Percentiles rank a stretch among this genome's conserved stretches.
Evolutionary conservation across 2,329 filamentous ascomycete genomes (phyloP).

Genomic region (Sarocladiaceae sp.): DNA sequence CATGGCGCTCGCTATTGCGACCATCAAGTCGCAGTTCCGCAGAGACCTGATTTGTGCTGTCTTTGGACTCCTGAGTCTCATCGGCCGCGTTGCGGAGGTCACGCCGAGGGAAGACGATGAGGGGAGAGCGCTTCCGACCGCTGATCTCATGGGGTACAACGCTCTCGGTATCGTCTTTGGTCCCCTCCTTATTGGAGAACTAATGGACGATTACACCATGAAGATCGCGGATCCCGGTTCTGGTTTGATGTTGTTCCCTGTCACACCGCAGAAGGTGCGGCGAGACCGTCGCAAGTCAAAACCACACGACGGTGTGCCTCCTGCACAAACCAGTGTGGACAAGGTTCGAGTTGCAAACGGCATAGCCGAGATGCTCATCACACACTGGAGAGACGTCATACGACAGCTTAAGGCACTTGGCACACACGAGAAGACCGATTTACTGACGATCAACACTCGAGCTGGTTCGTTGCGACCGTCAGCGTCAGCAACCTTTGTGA

Average conservation of each 20-base stretch:
- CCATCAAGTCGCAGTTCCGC: conserved; percentile 54
- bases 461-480: conserved; percentile 30
- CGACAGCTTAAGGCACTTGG: conserved; percentile 51
- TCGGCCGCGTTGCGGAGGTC: conserved; percentile 54
- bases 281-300: conserved; percentile 20
- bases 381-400: conserved; percentile 61
- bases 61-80: conserved; percentile 59
- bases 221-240: conserved; percentile 36
- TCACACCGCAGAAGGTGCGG: conserved; percentile 37
- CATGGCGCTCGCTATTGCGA: conserved; percentile 59
- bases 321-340: conserved; percentile 36
- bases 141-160: conserved; percentile 60
- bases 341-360: conserved; percentile 55
- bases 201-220: conserved; percentile 48
- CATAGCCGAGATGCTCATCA: conserved; percentile 62
- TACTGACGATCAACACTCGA: conserved; percentile 13
- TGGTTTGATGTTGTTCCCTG: conserved; percentile 38
- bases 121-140: conserved; percentile 48
- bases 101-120: conserved; percentile 46
- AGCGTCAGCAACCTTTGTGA: conserved; percentile 34
- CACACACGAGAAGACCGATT: conserved; percentile 19
- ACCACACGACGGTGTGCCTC: conserved; percentile 9
- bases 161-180: conserved; percentile 63
- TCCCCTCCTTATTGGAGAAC: conserved; percentile 56
- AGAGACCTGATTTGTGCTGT: conserved; percentile 63